Conservation (phyloP, 1,284 basidiomycete species). For the Caloboletus firmus region DNA sequence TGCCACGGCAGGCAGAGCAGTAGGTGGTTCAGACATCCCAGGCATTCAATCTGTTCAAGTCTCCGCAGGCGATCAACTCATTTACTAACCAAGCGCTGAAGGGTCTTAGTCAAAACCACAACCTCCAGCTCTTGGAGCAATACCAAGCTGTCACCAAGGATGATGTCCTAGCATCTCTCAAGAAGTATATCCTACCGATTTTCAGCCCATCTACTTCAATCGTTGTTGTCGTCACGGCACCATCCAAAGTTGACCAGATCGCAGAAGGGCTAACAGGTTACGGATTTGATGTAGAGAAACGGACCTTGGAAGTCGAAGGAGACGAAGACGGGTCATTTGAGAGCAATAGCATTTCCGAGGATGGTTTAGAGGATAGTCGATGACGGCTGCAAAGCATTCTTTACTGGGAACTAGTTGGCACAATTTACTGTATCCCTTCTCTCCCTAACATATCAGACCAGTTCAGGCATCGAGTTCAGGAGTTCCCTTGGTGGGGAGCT, state of each 20-base stretch:
- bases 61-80: constrained; percentile 65
- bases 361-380: constrained; percentile 18
- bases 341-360: constrained; percentile 37
- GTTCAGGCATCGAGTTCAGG: background rate
- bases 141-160: constrained; percentile 78
- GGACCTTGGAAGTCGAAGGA: constrained; percentile 66
- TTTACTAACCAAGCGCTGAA: constrained; percentile 88
- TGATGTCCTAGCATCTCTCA: constrained; percentile 70
- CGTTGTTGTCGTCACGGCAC: constrained; percentile 80
- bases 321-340: constrained; percentile 41
- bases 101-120: constrained; percentile 71
- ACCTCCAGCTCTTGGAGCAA: constrained; percentile 73
- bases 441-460: constrained; percentile 4
- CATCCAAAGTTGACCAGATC: constrained; percentile 78
- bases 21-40: constrained; percentile 40
- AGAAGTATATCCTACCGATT: constrained; percentile 82
- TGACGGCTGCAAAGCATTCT: constrained; percentile 3
- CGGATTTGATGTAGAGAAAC: constrained; percentile 81
- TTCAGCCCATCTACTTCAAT: constrained; percentile 81
- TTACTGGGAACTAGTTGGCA: background rate
- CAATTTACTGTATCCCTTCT: background rate
- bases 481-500: background rate
- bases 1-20: constrained; percentile 83
- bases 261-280: constrained; percentile 57
- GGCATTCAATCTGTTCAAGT: constrained; percentile 2